A percentile compares a stretch with the other conserved stretches of the same genome.
Evolutionary conservation across 2,329 filamentous ascomycete genomes (phyloP).

Genomic region (Helotiales sp.): DNA sequence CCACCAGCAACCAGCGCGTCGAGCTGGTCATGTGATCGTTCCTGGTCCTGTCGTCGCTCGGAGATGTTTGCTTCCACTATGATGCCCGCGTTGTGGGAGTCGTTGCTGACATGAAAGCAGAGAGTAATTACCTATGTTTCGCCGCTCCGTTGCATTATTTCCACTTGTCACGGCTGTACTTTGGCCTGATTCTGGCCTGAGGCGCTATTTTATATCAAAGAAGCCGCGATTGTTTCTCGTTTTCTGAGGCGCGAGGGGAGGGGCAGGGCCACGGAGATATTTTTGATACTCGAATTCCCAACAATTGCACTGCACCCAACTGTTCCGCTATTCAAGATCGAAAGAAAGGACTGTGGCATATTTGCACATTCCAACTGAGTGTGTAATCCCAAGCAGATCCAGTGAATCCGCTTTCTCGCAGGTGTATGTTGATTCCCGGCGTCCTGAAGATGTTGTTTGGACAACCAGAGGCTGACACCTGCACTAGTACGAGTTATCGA

Average conservation of each 20-base stretch:
- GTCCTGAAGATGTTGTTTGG: slow-evolving; percentile 10
- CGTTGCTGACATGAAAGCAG: too few relatives aligned
- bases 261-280: slow-evolving; percentile 11
- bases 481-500: slow-evolving; percentile 7
- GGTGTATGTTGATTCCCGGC: slow-evolving; percentile 13
- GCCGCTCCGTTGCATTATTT: not conserved
- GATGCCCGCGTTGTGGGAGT: too few relatives aligned
- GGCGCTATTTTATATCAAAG: not conserved
- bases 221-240: not conserved
- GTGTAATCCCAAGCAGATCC: slow-evolving; percentile 16
- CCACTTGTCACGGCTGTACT: too few relatives aligned
- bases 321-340: slow-evolving; percentile 14
- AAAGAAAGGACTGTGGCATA: slow-evolving; percentile 11
- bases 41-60: too few relatives aligned
- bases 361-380: slow-evolving; percentile 11
- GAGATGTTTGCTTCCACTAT: too few relatives aligned
- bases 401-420: slow-evolving; percentile 5
- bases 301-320: slow-evolving; percentile 10
- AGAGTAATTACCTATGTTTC: too few relatives aligned
- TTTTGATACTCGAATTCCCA: slow-evolving; percentile 14
- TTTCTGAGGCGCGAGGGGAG: too few relatives aligned
- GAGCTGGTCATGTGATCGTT: too few relatives aligned
- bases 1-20: too few relatives aligned
- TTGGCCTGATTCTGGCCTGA: too few relatives aligned
- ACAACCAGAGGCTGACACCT: slow-evolving; percentile 15